phyloP scores from a whole-genome alignment of 805 yeast species.

The Yarrowia deformans region DNA sequence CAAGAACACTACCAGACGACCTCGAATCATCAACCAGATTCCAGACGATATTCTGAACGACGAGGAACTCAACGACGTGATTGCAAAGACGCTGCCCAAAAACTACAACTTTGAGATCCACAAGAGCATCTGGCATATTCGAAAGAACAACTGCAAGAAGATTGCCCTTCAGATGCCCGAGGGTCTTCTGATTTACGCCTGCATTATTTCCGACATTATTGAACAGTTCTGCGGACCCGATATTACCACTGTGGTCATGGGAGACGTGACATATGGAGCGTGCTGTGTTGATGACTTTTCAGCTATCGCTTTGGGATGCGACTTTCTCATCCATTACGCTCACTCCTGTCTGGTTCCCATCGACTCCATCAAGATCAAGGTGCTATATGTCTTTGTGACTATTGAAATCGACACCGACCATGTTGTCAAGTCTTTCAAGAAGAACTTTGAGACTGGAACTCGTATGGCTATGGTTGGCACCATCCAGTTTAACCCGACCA shows the following conservation, averaged over 20 bases:
- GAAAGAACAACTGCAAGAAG: conserved; percentile 72
- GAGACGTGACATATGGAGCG: conserved; percentile 98
- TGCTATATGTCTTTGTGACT: conserved; percentile 93
- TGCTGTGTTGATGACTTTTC: conserved; percentile 98
- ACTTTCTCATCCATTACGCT: conserved; percentile 94
- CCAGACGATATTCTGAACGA: conserved; percentile 86
- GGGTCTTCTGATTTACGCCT: conserved; percentile 86
- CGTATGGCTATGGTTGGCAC: conserved; percentile 90
- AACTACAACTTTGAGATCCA: conserved; percentile 96
- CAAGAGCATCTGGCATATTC: conserved; percentile 92
- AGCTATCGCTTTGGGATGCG: conserved; percentile 91
- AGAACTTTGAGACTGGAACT: conserved; percentile 69
- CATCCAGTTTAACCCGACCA: conserved; percentile 94
- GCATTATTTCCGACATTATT: conserved; percentile 87
- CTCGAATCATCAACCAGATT: conserved; percentile 73
- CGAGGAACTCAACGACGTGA: conserved; percentile 82
- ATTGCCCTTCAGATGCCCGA: conserved; percentile 98
- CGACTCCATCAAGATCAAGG: conserved; percentile 88
- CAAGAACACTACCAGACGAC: conserved; percentile 46
- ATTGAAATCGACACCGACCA: conserved; percentile 87
- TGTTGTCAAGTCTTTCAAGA: conserved; percentile 73
- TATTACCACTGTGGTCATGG: conserved; percentile 93
- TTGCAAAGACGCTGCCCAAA: conserved; percentile 73
- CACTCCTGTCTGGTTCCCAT: conserved; percentile 97
- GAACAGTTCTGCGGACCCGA: conserved; percentile 77